phyloP scores from a whole-genome alignment of 2,329 filamentous ascomycete genomes.

The Aspergillus ochraceoroseus region DNA sequence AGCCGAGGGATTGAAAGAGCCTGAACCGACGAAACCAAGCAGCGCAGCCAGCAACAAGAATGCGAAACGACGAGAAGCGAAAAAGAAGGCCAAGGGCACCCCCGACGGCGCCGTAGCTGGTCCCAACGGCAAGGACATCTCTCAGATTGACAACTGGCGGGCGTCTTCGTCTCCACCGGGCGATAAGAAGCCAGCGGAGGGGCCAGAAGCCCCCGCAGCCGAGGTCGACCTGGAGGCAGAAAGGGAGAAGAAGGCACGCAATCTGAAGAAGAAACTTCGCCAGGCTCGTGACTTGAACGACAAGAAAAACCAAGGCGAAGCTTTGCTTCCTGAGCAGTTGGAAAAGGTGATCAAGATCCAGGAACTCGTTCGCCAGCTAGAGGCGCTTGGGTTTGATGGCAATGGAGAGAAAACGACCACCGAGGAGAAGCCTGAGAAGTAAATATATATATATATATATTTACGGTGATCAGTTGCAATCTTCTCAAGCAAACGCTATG shows the following conservation, averaged over 20 bases:
- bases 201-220: slow-evolving; percentile 25
- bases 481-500: not conserved
- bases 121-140: slow-evolving; percentile 23
- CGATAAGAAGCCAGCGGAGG: slow-evolving; percentile 27
- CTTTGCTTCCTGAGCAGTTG: slow-evolving; percentile 85
- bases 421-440: slow-evolving; percentile 18
- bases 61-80: slow-evolving; percentile 68
- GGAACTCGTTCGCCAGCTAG: slow-evolving; percentile 83
- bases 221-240: slow-evolving; percentile 66
- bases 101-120: slow-evolving; percentile 49
- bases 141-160: slow-evolving; percentile 34
- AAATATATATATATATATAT: not conserved
- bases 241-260: slow-evolving; percentile 86
- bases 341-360: slow-evolving; percentile 97
- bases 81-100: slow-evolving; percentile 58
- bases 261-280: slow-evolving; percentile 87
- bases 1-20: slow-evolving; percentile 55
- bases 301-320: slow-evolving; percentile 83
- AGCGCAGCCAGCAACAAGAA: slow-evolving; percentile 71
- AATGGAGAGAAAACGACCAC: slow-evolving; percentile 61
- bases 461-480: not conserved
- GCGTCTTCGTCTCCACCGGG: slow-evolving; percentile 17
- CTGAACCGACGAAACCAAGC: slow-evolving; percentile 39
- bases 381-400: slow-evolving; percentile 74
- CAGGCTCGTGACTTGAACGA: slow-evolving; percentile 85